phyloP scores from a whole-genome alignment of 805 yeast species.

The Ogataea paradorogensis region DNA sequence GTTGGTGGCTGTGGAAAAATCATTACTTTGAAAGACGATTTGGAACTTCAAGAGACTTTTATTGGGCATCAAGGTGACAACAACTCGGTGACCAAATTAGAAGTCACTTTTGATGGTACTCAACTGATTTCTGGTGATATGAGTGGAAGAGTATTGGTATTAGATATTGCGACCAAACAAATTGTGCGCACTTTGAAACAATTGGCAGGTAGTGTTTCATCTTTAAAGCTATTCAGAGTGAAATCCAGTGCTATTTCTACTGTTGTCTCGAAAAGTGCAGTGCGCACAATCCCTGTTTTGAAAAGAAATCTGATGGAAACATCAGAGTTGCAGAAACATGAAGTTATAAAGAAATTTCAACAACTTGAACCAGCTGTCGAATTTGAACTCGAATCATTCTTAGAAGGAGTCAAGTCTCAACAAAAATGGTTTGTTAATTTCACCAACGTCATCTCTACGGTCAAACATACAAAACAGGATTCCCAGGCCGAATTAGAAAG shows the following conservation, averaged over 20 bases:
- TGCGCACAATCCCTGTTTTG: conserved; percentile 55
- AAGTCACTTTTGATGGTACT: conserved; percentile 73
- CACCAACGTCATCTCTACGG: conserved; percentile 38
- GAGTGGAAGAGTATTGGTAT: conserved; percentile 61
- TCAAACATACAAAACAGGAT: conserved; percentile 21
- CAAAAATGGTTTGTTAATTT: conserved; percentile 50
- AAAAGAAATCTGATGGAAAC: conserved; percentile 55
- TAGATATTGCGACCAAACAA: conserved; percentile 72
- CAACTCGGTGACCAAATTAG: conserved; percentile 48
- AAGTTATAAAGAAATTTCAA: conserved; percentile 39
- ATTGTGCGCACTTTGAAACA: conserved; percentile 53
- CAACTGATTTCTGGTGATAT: conserved; percentile 69
- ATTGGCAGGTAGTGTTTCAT: conserved; percentile 27
- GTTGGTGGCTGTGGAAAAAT: conserved; percentile 58
- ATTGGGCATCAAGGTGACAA: conserved; percentile 44
- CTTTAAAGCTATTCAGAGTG: conserved; percentile 22
- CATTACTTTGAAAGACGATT: conserved; percentile 50
- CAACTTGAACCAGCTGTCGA: conserved; percentile 19
- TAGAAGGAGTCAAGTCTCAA: conserved; percentile 47
- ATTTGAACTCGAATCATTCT: conserved; percentile 46
- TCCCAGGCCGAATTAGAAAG: conserved; percentile 46
- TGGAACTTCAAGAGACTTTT: conserved; percentile 48
- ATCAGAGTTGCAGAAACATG: conserved; percentile 41
- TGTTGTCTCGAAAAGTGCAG: conserved; percentile 32
- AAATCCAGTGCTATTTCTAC: conserved; percentile 16